Evolutionary conservation across 805 yeast species (phyloP).

Genomic region (Starmerella apicola): DNA sequence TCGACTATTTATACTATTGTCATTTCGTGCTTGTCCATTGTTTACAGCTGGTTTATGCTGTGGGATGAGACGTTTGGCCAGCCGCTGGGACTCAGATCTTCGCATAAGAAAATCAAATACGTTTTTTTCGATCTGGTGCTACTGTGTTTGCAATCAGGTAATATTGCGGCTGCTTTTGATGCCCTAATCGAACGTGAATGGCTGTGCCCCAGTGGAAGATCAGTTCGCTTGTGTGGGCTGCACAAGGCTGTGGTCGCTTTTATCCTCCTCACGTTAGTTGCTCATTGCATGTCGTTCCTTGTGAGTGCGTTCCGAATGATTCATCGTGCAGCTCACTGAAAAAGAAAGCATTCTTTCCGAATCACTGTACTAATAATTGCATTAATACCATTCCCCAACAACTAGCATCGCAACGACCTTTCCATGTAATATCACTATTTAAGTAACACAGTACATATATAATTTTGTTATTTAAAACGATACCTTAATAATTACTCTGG

Average conservation of each 20-base stretch:
- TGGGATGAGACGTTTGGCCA: conserved; percentile 86
- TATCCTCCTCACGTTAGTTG: conserved; percentile 55
- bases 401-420: too few relatives aligned
- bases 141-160: conserved; percentile 81
- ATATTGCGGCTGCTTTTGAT: conserved; percentile 72
- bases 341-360: not conserved
- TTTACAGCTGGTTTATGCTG: conserved; percentile 68
- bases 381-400: too few relatives aligned
- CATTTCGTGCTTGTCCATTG: conserved; percentile 66
- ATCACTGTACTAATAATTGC: not conserved
- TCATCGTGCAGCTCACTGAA: conserved; percentile 30
- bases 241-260: conserved; percentile 72
- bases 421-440: too few relatives aligned
- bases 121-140: conserved; percentile 73
- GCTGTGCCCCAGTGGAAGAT: conserved; percentile 25
- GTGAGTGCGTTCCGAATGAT: conserved; percentile 75
- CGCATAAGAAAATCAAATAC: conserved; percentile 68
- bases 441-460: too few relatives aligned
- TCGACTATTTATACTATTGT: conserved; percentile 86
- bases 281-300: conserved; percentile 80
- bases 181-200: conserved; percentile 34
- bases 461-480: too few relatives aligned
- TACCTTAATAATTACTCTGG: too few relatives aligned
- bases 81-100: conserved; percentile 81
- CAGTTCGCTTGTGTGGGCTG: conserved; percentile 51